Conservation (phyloP, 139 green algal species). For the Volvox reticuliferus region DNA sequence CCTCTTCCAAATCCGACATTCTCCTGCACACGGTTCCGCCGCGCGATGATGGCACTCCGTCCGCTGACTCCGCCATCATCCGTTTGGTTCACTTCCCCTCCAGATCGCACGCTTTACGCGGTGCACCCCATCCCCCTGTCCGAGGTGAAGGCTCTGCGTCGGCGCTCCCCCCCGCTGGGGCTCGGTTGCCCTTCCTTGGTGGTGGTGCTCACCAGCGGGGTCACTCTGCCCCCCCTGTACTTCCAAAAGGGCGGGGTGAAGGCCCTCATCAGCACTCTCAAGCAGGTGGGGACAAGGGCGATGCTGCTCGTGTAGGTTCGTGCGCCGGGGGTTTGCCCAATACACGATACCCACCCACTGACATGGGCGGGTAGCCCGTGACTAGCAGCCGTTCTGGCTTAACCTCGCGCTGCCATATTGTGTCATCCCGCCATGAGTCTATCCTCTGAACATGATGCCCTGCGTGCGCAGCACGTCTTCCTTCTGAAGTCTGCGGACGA, state of each 20-base stretch:
- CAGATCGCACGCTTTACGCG: slow-evolving; percentile 75
- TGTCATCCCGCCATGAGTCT: too few species aligned
- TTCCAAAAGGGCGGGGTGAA: slow-evolving; percentile 79
- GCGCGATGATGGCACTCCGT: too few species aligned
- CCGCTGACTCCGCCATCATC: too few species aligned
- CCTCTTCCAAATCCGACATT: too few species aligned
- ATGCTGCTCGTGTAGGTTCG: too few species aligned
- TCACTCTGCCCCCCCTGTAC: slow-evolving; percentile 85
- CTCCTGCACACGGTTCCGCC: too few species aligned
- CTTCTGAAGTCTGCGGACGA: slow-evolving; percentile 72
- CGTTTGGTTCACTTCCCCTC: neutral
- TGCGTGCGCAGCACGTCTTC: slow-evolving; percentile 62
- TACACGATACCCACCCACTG: too few species aligned
- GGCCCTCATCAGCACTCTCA: slow-evolving; percentile 73
- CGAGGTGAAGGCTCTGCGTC: slow-evolving; percentile 83
- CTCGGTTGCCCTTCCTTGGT: slow-evolving; percentile 81
- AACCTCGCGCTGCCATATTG: too few species aligned
- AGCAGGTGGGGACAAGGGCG: slow-evolving; percentile 61
- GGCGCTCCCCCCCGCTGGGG: slow-evolving; percentile 73
- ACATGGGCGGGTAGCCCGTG: too few species aligned
- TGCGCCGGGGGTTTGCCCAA: too few species aligned
- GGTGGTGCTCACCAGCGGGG: slow-evolving; percentile 80
- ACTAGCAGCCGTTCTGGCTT: too few species aligned
- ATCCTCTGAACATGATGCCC: too few species aligned
- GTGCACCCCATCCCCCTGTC: slow-evolving; percentile 85